Percentiles rank a stretch among this genome's conserved stretches.
phyloP scores from a whole-genome alignment of 352 stramenopile species.

The Saprolegnia diclina region DNA sequence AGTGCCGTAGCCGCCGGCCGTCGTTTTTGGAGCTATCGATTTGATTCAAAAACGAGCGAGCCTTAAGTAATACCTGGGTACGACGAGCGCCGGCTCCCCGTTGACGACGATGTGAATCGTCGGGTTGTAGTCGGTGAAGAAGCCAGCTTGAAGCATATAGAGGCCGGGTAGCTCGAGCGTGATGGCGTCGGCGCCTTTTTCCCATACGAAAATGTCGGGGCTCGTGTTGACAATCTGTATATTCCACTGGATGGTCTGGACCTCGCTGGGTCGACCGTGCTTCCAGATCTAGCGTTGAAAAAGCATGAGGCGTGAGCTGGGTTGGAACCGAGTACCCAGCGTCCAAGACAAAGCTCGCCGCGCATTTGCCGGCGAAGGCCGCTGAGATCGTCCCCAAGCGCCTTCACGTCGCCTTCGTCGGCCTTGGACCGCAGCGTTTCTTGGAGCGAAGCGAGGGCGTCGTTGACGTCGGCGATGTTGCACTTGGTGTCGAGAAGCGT shows the following conservation, averaged over 20 bases:
- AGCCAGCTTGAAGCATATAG: constrained; percentile 50
- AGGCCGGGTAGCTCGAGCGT: constrained; percentile 50
- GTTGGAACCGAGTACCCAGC: constrained; percentile 40
- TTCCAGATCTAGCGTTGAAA: constrained; percentile 61
- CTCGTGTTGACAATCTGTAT: constrained; percentile 67
- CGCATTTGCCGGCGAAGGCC: constrained; percentile 48
- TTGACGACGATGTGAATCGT: constrained; percentile 56
- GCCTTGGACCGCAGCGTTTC: constrained; percentile 23
- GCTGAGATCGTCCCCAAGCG: constrained; percentile 37
- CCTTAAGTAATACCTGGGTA: constrained; percentile 5
- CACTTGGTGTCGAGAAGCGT: constrained; percentile 23
- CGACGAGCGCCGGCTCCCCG: constrained; percentile 42
- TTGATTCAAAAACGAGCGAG: background rate
- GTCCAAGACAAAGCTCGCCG: constrained; percentile 66
- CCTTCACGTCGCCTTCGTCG: constrained; percentile 27
- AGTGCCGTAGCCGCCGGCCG: constrained; percentile 42
- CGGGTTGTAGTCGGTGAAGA: constrained; percentile 58
- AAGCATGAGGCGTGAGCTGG: background rate
- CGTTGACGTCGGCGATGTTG: constrained; percentile 26
- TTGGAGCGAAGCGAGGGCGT: constrained; percentile 32
- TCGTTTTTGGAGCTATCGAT: background rate
- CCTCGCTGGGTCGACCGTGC: constrained; percentile 38
- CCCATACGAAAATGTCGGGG: constrained; percentile 61
- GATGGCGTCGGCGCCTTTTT: constrained; percentile 43
- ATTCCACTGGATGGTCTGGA: constrained; percentile 58